Evolutionary conservation across 2,329 filamentous ascomycete species (phyloP).

Genomic region (Zasmidium citrigriseum): DNA sequence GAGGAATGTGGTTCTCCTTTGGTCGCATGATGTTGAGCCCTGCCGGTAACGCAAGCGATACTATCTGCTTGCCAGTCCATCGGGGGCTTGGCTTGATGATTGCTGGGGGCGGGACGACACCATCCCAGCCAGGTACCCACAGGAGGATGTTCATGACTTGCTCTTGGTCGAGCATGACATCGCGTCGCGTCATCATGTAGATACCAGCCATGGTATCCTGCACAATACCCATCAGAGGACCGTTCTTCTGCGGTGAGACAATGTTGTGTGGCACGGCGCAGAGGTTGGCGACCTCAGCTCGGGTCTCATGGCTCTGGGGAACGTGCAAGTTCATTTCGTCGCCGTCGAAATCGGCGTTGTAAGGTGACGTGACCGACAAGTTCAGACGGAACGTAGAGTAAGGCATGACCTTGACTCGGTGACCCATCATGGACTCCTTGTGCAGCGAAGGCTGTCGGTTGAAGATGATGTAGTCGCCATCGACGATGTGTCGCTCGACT

Average conservation of each 20-base stretch:
- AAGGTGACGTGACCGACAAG: conserved; percentile 93
- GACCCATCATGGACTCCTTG: conserved; percentile 99
- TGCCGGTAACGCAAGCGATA: conserved; percentile 86
- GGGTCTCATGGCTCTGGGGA: conserved; percentile 93
- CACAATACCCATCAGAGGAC: conserved; percentile 98
- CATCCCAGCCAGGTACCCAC: conserved; percentile 98
- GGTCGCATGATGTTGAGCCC: conserved; percentile 71
- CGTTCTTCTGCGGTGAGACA: conserved; percentile 95
- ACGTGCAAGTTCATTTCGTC: conserved; percentile 99
- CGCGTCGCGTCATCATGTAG: conserved; percentile 93
- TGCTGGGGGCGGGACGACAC: conserved; percentile 87
- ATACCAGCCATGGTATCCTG: conserved; percentile 95
- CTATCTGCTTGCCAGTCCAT: conserved; percentile 98
- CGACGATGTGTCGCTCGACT: conserved; percentile 93
- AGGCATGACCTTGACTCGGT: conserved; percentile 95
- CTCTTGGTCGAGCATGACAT: conserved; percentile 86
- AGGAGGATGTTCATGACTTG: conserved; percentile 96
- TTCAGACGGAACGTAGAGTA: conserved; percentile 99
- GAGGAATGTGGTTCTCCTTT: conserved; percentile 31
- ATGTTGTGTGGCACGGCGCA: conserved; percentile 99
- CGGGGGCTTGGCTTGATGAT: conserved; percentile 88
- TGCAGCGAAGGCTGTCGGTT: conserved; percentile 98
- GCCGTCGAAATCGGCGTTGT: conserved; percentile 99
- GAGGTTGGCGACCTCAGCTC: conserved; percentile 89
- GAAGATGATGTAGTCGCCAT: conserved; percentile 98